phyloP scores from a whole-genome alignment of 2,329 filamentous ascomycete species.

The Colletotrichum tofieldiae region DNA sequence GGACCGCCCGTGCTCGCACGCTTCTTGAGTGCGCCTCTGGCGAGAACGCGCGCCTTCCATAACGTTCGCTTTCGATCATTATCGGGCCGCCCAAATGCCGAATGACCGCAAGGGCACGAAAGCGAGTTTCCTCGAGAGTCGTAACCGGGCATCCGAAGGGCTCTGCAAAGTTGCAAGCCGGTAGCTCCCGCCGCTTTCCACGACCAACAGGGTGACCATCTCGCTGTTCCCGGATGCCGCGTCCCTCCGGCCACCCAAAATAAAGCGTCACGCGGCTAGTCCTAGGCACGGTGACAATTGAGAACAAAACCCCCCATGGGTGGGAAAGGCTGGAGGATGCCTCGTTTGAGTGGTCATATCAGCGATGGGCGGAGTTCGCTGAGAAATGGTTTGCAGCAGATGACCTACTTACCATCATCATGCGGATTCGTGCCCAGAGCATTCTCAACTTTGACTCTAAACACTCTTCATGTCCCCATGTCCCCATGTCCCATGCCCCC shows the following conservation, averaged over 20 bases:
- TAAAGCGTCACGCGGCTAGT: too few relatives aligned
- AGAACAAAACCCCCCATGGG: too few relatives aligned
- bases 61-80: neutral
- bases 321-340: neutral
- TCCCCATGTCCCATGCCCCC: neutral
- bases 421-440: neutral
- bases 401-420: neutral
- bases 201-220: neutral
- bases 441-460: neutral
- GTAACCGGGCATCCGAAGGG: neutral
- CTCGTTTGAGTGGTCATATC: neutral
- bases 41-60: neutral
- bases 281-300: too few relatives aligned
- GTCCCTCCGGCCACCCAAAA: too few relatives aligned
- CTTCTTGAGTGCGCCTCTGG: neutral
- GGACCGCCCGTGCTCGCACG: neutral
- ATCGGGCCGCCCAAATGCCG: neutral
- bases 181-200: neutral
- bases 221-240: neutral
- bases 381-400: neutral
- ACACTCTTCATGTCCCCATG: neutral
- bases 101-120: neutral
- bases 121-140: neutral
- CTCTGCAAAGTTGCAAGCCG: neutral
- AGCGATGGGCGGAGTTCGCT: neutral